Conservation (phyloP, 2,329 filamentous ascomycete species). For the Fusarium chaquense region DNA sequence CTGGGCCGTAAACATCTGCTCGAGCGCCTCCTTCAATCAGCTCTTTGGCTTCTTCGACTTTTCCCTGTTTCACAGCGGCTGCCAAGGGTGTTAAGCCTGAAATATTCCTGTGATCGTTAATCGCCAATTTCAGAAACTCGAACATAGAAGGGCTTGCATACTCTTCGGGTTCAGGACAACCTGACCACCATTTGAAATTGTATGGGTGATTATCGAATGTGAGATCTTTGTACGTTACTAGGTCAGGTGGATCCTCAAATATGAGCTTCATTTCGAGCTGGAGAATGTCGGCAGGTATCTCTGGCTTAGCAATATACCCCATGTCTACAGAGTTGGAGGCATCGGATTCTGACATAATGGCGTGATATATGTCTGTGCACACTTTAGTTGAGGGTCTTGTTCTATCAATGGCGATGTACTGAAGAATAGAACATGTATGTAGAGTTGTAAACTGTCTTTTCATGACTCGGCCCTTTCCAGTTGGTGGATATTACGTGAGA, state of each 20-base stretch:
- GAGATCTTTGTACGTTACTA: background rate
- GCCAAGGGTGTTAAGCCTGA: background rate
- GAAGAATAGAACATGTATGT: background rate
- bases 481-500: background rate
- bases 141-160: background rate
- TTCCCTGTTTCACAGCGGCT: background rate
- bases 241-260: background rate
- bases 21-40: background rate
- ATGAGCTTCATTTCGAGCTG: background rate
- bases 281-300: no score
- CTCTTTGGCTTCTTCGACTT: background rate
- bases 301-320: background rate
- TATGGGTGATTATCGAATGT: background rate
- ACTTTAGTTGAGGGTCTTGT: background rate
- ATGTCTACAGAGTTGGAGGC: background rate
- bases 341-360: background rate
- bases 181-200: background rate
- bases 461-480: accelerated
- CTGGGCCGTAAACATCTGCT: background rate
- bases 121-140: no score
- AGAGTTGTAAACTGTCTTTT: background rate
- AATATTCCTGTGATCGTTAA: background rate
- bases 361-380: background rate
- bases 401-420: no score
- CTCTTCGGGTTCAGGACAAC: background rate